Base-by-base conservation (phyloP, 2,329 filamentous ascomycete genomes). In the Mollisia scopiformis region DNA sequence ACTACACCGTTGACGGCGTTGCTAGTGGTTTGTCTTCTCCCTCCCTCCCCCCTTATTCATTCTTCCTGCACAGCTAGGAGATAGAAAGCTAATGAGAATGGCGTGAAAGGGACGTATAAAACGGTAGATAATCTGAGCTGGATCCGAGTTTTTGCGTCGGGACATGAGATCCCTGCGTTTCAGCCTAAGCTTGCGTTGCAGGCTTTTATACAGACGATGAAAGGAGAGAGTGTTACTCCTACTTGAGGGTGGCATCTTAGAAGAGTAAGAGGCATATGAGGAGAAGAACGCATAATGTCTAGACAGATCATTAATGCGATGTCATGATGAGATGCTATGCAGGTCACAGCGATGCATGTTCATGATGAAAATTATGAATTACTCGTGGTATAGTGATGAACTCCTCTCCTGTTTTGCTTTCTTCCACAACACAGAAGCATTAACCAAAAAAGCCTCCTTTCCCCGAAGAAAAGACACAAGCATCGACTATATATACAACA, bases 1-100 rank as follows among this genome's bases (percentile, higher is more conserved):
- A 75, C 0, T 86, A 84, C 65, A 83, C 75, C 0, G 79, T 85
- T 2, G 71, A 76, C 47, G 83, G 83, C 1, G 74, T 71, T 23
- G 70, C 77, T 39, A 76, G 73, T 27, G 84, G 83, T 3, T 16
- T 39, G 6, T 21, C 39, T 4, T 6, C 35, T 39, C 35, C 14
- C 35, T 39, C 35, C n/a, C 10, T 39, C 14, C 6, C 13, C 30
- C 30, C 13, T 33, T 33, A 33, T 33, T 13, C 30, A 33, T 33
- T 13, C 30, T 33, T 33, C 13, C 30, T 13, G 6, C n/a, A n/a
- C n/a, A n/a, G n/a, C n/a, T 33, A 33, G 30, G 30, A 13, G 30
- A 13, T 33, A 6, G 30, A n/a, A n/a, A 33, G 30, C 30, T 33
- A 13, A 33, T 33, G 30, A 13, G 30, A n/a, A 6, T 33, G 30